Percentiles rank a stretch among this genome's conserved stretches.
Conservation (phyloP, 768 basidiomycete species). For the Lentinula detonsa region DNA sequence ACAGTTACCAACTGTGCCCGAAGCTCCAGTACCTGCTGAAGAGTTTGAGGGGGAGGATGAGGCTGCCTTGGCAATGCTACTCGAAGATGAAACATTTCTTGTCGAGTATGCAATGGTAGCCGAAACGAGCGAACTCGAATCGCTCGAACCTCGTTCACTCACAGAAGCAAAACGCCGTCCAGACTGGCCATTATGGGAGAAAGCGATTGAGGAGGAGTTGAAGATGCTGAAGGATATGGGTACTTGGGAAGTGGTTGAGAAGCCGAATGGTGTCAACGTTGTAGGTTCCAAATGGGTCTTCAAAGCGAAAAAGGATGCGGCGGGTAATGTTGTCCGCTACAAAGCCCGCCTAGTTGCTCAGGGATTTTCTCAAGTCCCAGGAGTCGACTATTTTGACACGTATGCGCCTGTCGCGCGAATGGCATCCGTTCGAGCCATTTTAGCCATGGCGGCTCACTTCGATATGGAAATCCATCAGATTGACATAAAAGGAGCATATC, state of each 20-base stretch:
- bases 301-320: slow-evolving; percentile 19
- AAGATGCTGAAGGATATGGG: slow-evolving; percentile 12
- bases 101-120: slow-evolving; percentile 15
- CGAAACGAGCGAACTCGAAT: slow-evolving; percentile 14
- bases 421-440: slow-evolving; percentile 5
- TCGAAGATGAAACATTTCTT: slow-evolving; percentile 6
- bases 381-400: slow-evolving; percentile 22
- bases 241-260: slow-evolving; percentile 15
- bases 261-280: background rate
- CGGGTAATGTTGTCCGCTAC: slow-evolving; percentile 18
- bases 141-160: slow-evolving; percentile 3
- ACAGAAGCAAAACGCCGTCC: slow-evolving; percentile 5
- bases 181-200: slow-evolving; percentile 11
- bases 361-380: slow-evolving; percentile 27
- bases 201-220: slow-evolving; percentile 12
- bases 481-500: slow-evolving; percentile 26
- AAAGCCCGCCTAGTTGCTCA: slow-evolving; percentile 28
- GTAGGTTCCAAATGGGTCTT: slow-evolving; percentile 20
- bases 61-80: background rate
- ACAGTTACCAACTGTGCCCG: background rate
- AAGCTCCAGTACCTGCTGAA: too few species aligned
- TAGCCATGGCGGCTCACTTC: slow-evolving; percentile 20
- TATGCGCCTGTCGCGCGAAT: slow-evolving; percentile 10
- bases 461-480: slow-evolving; percentile 23
- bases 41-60: slow-evolving; percentile 1